Base-by-base conservation (phyloP, 2,329 filamentous ascomycete species). In the Ceratocystiopsis minuta region DNA sequence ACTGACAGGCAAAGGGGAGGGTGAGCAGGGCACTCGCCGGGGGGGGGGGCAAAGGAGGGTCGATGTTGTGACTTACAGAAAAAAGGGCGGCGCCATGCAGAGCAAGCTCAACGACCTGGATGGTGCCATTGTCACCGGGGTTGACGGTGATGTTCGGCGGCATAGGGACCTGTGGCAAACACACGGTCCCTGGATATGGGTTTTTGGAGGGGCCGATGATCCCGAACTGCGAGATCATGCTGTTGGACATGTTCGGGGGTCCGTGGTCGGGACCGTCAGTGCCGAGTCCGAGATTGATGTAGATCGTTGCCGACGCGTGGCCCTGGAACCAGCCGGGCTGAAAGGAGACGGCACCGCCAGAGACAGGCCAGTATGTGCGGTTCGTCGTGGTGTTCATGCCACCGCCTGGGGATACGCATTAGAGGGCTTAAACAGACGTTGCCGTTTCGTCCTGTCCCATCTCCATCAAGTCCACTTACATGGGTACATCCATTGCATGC, bases 321-420 rank as follows among this genome's bases (percentile, higher is more conserved):
- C 90, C 90, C 45, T 78, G 76, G 66, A 95, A 95, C 90, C 90
- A 96, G 54, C 88, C 90, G 0, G 90, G 90, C 56, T 96, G 88
- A 53, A 95, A 70, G 39, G 85, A 72, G 46, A 98, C 55, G n/a
- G 86, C 85, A 47, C 90, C 90, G 51, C 90, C 90, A 28, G 64
- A 73, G 39, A 85, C 70, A 15, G 90, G 87, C 90, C 90, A 96
- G 63, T 80, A 83, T 14, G 90, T 94, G 48, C 88, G 77, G 63
- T 98, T 96, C 37, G 61, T 68, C 0, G 83, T 81, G 34, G 74
- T 71, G 38, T 67, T 66, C 64, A 88, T 76, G 47, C 90, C 90
- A 45, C 90, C 90, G 57, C 88, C 88, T 95, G 53, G 24, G 7
- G 7, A 28, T 6, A 6, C 9, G 24, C 11, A 28, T 28, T 28